phyloP scores from a whole-genome alignment of 2,329 filamentous ascomycete genomes.

The Zelopaecilomyces penicillatus region DNA sequence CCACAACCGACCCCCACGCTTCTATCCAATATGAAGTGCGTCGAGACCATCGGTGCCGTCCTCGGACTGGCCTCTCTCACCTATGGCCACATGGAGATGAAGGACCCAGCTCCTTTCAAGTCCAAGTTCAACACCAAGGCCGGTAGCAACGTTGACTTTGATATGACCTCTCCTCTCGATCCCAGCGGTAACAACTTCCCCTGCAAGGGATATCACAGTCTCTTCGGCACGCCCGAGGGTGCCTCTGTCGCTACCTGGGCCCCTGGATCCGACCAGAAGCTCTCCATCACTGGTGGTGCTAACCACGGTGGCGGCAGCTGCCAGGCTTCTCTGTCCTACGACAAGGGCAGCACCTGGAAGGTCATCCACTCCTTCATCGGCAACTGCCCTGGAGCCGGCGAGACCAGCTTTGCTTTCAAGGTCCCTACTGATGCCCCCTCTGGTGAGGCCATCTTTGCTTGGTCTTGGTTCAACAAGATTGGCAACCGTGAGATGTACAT shows the following conservation, averaged over 20 bases:
- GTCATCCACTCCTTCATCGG: constrained; percentile 55
- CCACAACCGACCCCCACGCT: neutral
- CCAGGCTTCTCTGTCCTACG: constrained; percentile 67
- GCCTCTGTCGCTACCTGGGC: constrained; percentile 51
- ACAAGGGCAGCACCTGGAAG: constrained; percentile 60
- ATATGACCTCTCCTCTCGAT: constrained; percentile 59
- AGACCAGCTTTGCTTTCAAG: constrained; percentile 53
- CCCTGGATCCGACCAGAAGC: constrained; percentile 53
- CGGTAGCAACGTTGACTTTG: constrained; percentile 53
- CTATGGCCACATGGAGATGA: constrained; percentile 50
- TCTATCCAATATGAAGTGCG: constrained; percentile 32
- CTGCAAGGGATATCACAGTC: constrained; percentile 58
- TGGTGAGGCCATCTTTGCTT: constrained; percentile 58
- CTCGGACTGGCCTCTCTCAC: constrained; percentile 35
- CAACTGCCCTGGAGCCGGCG: constrained; percentile 38
- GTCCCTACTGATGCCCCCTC: constrained; percentile 55
- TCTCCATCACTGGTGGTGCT: constrained; percentile 56
- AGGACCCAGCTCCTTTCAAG: constrained; percentile 41
- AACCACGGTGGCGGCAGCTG: constrained; percentile 65
- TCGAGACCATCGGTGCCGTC: constrained; percentile 29
- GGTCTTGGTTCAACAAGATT: constrained; percentile 70
- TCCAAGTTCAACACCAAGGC: constrained; percentile 44
- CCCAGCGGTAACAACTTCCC: constrained; percentile 58
- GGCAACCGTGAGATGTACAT: constrained; percentile 83
- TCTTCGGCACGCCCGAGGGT: constrained; percentile 41